Evolutionary conservation across 176 grass and related monocot genomes (phyloP).

Genomic region (Oryza rufipogon): DNA sequence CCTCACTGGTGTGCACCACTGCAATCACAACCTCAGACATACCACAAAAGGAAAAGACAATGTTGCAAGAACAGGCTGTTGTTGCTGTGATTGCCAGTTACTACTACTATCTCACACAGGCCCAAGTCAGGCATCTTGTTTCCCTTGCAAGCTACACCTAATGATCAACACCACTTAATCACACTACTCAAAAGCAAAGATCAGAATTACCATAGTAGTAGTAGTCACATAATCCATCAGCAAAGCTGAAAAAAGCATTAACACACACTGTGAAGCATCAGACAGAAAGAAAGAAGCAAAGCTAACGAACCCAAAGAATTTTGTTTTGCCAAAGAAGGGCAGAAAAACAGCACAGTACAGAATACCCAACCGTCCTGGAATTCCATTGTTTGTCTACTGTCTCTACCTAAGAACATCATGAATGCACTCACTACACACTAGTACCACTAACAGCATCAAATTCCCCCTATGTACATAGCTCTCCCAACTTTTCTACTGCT

Average conservation of each 20-base stretch:
- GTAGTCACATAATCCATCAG: background rate
- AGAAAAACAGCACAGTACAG: slow-evolving; percentile 23
- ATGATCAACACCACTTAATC: slow-evolving; percentile 31
- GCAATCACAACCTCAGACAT: slow-evolving; percentile 29
- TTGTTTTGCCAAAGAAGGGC: slow-evolving; percentile 12
- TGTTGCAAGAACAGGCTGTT: background rate
- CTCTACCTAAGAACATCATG: slow-evolving; percentile 24
- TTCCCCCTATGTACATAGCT: slow-evolving; percentile 34
- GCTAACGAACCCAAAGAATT: slow-evolving; percentile 27
- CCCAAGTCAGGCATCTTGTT: slow-evolving; percentile 30
- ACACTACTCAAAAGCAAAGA: background rate
- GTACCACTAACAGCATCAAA: slow-evolving; percentile 39
- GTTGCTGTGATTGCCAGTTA: slow-evolving; percentile 31
- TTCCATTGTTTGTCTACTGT: background rate
- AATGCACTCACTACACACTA: slow-evolving; percentile 38
- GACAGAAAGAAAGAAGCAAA: slow-evolving; percentile 37
- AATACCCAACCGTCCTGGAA: slow-evolving; percentile 26
- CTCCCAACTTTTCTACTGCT: slow-evolving; percentile 31
- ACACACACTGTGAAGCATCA: background rate
- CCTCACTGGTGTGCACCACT: background rate
- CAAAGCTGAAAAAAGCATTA: background rate
- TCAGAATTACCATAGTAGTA: slow-evolving; percentile 3
- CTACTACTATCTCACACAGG: background rate
- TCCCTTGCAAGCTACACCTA: slow-evolving; percentile 53
- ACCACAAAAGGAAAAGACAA: slow-evolving; percentile 17